phyloP scores from a whole-genome alignment of 768 basidiomycete genomes.

The Lactifluus echinatus region DNA sequence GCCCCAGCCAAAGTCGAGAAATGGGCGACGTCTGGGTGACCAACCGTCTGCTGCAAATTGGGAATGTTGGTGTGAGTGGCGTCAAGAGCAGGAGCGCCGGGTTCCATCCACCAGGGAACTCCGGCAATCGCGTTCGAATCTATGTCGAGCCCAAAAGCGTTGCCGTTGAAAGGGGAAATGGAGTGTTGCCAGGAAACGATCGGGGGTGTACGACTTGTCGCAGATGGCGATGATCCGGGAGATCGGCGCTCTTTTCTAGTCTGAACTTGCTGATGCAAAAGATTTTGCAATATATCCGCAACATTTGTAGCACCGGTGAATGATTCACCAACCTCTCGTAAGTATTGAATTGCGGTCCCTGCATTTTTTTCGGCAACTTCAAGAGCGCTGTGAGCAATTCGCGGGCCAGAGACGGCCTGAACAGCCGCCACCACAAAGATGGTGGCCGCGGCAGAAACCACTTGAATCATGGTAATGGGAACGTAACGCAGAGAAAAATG shows the following conservation, averaged over 20 bases:
- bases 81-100: not conserved
- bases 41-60: not conserved
- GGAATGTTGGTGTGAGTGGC: not conserved
- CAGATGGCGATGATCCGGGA: not conserved
- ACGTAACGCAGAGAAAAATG: constrained; percentile 17
- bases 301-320: constrained; percentile 16
- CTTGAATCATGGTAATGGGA: constrained; percentile 21
- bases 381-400: constrained; percentile 11
- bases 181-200: not conserved
- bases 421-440: constrained; percentile 22
- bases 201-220: not conserved
- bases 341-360: constrained; percentile 7
- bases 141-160: not conserved
- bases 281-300: constrained; percentile 17
- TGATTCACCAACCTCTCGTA: constrained; percentile 17
- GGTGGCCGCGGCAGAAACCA: constrained; percentile 20
- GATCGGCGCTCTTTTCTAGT: constrained; percentile 18
- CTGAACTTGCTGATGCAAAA: constrained; percentile 14
- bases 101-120: not conserved
- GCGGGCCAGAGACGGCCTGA: constrained; percentile 18
- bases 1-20: constrained; percentile 2
- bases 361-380: constrained; percentile 9
- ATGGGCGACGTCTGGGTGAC: not conserved
- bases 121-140: not conserved
- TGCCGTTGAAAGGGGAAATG: not conserved